Evolutionary conservation across 345 rosid species (phyloP).

Genomic region (Pugionium cornutum): DNA sequence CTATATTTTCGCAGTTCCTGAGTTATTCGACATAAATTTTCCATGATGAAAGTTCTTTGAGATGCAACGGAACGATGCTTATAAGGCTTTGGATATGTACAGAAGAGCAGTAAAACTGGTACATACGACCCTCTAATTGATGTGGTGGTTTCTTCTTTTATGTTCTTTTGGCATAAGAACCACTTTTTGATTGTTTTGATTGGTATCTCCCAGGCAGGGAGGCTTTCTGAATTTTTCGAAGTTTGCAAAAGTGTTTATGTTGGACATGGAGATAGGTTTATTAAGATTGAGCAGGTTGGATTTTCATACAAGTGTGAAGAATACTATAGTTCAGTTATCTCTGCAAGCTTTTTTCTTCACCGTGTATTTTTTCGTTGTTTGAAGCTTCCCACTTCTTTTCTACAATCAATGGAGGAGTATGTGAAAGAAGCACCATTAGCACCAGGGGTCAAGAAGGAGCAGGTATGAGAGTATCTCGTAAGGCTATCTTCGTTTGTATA

Average conservation of each 20-base stretch:
- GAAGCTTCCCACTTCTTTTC: conserved; percentile 90
- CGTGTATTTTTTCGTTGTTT: conserved; percentile 18
- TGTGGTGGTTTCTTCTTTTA: conserved; percentile 3
- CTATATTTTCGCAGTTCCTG: neutral
- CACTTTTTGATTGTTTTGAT: conserved; percentile 6
- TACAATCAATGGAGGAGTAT: conserved; percentile 99
- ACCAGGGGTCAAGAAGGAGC: conserved; percentile 63
- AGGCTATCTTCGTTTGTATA: neutral
- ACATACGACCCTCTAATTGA: conserved; percentile 23
- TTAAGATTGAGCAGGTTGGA: conserved; percentile 91
- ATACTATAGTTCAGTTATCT: neutral
- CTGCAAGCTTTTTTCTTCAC: conserved; percentile 12
- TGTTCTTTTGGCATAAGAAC: neutral
- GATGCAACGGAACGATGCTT: conserved; percentile 87
- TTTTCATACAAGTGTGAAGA: conserved; percentile 26
- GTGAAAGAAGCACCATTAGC: conserved; percentile 77
- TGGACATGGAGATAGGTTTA: conserved; percentile 81
- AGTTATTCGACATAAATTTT: neutral
- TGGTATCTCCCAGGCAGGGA: conserved; percentile 66
- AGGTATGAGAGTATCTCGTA: conserved; percentile 49
- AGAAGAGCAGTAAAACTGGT: conserved; percentile 93
- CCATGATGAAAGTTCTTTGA: conserved; percentile 79
- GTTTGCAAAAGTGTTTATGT: conserved; percentile 79
- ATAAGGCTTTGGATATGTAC: conserved; percentile 79
- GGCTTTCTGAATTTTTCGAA: conserved; percentile 92